Conservation (phyloP, 2,329 filamentous ascomycete genomes). For the Paraconiothyrium sp. region DNA sequence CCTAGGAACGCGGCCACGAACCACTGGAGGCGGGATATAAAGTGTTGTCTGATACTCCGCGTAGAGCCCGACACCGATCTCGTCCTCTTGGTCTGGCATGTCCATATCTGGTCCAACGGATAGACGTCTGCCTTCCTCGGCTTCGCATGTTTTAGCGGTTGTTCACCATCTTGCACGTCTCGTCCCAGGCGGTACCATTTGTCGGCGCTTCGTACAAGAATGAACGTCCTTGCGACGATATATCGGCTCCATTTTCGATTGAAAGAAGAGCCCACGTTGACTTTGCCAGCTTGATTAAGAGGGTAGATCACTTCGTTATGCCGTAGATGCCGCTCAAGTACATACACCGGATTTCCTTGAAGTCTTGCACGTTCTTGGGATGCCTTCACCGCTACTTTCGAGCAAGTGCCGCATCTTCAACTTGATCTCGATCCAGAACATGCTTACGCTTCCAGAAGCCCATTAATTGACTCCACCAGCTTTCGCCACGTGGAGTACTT, state of each 20-base stretch:
- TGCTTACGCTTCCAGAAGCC: slow-evolving; percentile 52
- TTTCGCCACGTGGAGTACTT: slow-evolving; percentile 62
- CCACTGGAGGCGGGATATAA: slow-evolving; percentile 80
- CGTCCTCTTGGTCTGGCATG: slow-evolving; percentile 48
- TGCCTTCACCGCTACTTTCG: slow-evolving; percentile 77
- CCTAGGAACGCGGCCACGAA: slow-evolving; percentile 73
- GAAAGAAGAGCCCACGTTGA: slow-evolving; percentile 70
- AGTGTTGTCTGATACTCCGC: slow-evolving; percentile 70
- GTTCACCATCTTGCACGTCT: slow-evolving; percentile 77
- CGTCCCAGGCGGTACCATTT: slow-evolving; percentile 92
- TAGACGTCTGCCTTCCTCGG: slow-evolving; percentile 39
- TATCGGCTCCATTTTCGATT: slow-evolving; percentile 74
- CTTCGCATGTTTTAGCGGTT: slow-evolving; percentile 77
- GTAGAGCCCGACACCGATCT: slow-evolving; percentile 65
- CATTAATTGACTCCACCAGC: slow-evolving; percentile 65
- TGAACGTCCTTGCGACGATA: slow-evolving; percentile 86
- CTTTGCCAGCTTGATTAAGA: slow-evolving; percentile 76
- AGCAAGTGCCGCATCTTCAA: slow-evolving; percentile 81
- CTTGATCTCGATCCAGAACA: slow-evolving; percentile 74
- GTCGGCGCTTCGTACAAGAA: slow-evolving; percentile 76
- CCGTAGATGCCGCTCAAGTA: slow-evolving; percentile 83
- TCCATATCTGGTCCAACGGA: slow-evolving; percentile 44
- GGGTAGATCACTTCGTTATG: slow-evolving; percentile 84
- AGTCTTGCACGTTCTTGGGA: slow-evolving; percentile 86
- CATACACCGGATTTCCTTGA: slow-evolving; percentile 82